phyloP scores from a whole-genome alignment of 192 early-diverging fungal species.

The Backusella tuberculispora region DNA sequence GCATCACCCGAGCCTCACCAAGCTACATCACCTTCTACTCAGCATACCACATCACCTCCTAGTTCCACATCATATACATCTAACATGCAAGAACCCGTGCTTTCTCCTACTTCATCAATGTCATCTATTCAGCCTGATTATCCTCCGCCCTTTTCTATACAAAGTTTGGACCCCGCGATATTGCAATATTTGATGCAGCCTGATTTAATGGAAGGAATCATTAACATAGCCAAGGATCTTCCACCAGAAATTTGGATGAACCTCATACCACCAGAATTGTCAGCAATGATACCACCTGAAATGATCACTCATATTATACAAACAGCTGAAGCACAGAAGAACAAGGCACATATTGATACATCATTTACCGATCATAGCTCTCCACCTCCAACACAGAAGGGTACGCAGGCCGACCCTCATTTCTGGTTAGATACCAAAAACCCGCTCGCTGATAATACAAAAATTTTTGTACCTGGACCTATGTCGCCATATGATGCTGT shows the following conservation, averaged over 20 bases:
- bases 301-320: not conserved
- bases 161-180: not conserved
- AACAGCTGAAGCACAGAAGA: not conserved
- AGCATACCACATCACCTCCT: not conserved
- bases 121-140: not conserved
- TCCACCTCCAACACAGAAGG: not conserved
- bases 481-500: constrained; percentile 36
- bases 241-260: constrained; percentile 15
- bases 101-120: not conserved
- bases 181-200: constrained; percentile 18
- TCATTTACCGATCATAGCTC: not conserved
- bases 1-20: constrained; percentile 3
- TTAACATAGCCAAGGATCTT: constrained; percentile 3
- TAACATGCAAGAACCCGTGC: not conserved
- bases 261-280: constrained; percentile 4
- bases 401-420: not conserved
- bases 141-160: not conserved
- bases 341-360: not conserved
- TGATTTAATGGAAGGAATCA: not conserved
- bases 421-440: constrained; percentile 15
- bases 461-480: constrained; percentile 18
- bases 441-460: not conserved
- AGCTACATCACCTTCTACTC: not conserved
- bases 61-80: not conserved
- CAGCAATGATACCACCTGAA: constrained; percentile 17